Base-by-base conservation (phyloP, 441 rosid genomes). In the Corymbia citriodora region DNA sequence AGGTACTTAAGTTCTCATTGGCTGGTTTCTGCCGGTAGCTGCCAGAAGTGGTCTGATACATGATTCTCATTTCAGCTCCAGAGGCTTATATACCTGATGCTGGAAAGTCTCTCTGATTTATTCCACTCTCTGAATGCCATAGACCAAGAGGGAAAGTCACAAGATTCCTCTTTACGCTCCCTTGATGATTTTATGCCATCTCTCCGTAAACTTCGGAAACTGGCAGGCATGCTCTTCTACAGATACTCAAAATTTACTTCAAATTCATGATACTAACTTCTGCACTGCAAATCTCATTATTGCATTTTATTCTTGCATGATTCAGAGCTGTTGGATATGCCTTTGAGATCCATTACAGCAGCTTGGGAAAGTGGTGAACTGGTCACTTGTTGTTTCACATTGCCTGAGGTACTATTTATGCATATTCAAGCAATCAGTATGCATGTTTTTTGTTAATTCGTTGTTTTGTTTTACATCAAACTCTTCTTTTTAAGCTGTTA, bases 291-390 rank as follows among this genome's bases (percentile, higher is more conserved):
- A 88, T 59, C 40, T 86, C 49, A 85, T 82, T 61, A 72, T 87
- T 70, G 81, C 29, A 13, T 87, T 85, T 49, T 55, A 25, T 91
- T 49, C 16, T 45, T 74, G 54, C 87, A 49, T 89, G 53, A 90
- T 40, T 88, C 95, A 98, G 99, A 97, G 92, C 89, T 98, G 70
- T 92, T 98, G 91, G 99, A 97, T 93, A 94, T 98, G 99, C 98
- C 99, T 91, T 92, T 97, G 87, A 97, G 94, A 93, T 96, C 99
- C 90, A 97, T 98, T 72, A 95, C 97, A 33, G 85, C 95, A 68
- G 94, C 96, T 88, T 97, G 99, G 99, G 99, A 97, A 95, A 96
- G 95, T 88, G 98, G 96, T 81, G 99, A 98, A 87, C 94, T 98
- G 68, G 88, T 93, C 29, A 94, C 94, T 70, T 94, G 95, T 90